A percentile compares a stretch with the other conserved stretches of the same genome.
These are phyloP conservation scores for Pichia sp. DNA, from an alignment of 1,139 yeast species.

Conservation along the genomic window DNA sequence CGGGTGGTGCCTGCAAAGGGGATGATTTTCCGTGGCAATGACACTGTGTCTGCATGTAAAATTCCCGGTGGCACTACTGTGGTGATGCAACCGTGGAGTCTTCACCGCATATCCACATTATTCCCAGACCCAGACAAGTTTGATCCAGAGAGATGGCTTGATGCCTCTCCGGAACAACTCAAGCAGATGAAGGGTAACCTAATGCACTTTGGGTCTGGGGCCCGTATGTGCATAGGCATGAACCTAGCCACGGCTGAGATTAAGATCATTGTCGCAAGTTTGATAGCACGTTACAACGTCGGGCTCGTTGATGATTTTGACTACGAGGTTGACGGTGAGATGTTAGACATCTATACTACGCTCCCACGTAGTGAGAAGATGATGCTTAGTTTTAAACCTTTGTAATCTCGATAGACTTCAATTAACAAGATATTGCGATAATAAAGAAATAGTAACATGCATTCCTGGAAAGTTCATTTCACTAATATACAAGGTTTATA, in stretches of 20 bases:
- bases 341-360: slow-evolving; percentile 38
- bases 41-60: slow-evolving; percentile 28
- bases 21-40: slow-evolving; percentile 27
- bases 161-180: slow-evolving; percentile 37
- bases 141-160: slow-evolving; percentile 62
- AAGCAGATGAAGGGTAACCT: slow-evolving; percentile 49
- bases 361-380: slow-evolving; percentile 33
- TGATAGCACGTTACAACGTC: slow-evolving; percentile 48
- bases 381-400: slow-evolving; percentile 19
- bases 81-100: slow-evolving; percentile 62
- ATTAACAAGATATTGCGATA: no score
- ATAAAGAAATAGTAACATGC: no score
- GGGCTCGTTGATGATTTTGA: slow-evolving; percentile 31
- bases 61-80: slow-evolving; percentile 56
- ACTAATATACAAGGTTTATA: not conserved
- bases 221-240: slow-evolving; percentile 75
- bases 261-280: slow-evolving; percentile 51
- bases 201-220: slow-evolving; percentile 71
- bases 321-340: slow-evolving; percentile 30
- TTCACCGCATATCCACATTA: slow-evolving; percentile 50
- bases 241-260: slow-evolving; percentile 65
- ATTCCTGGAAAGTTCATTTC: not conserved
- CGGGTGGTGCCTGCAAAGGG: slow-evolving; percentile 43
- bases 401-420: no score
- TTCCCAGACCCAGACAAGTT: slow-evolving; percentile 52